Evolutionary conservation across 2,329 filamentous ascomycete genomes (phyloP).

Genomic region (Alternaria triticimaculans): DNA sequence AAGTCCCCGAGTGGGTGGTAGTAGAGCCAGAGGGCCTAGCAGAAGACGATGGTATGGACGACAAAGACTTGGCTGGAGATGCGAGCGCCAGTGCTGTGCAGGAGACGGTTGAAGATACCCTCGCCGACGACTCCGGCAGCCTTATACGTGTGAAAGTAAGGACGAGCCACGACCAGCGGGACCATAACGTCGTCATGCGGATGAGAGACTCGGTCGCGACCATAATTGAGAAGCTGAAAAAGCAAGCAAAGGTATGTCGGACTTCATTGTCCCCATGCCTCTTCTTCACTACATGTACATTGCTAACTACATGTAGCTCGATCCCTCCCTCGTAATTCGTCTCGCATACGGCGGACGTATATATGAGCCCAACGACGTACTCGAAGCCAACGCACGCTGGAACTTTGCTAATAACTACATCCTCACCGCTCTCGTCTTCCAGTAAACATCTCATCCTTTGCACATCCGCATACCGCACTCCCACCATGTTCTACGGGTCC

Average conservation of each 20-base stretch:
- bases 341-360: constrained; percentile 84
- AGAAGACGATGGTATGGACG: constrained; percentile 25
- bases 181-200: constrained; percentile 46
- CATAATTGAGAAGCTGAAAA: constrained; percentile 67
- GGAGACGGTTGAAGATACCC: constrained; percentile 39
- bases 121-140: constrained; percentile 27
- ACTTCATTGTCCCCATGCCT: neutral
- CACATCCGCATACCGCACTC: neutral
- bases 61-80: constrained; percentile 21
- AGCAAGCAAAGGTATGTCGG: constrained; percentile 66
- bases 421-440: constrained; percentile 17
- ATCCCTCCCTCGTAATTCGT: constrained; percentile 65
- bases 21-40: constrained; percentile 52
- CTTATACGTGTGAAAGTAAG: constrained; percentile 44
- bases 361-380: constrained; percentile 70
- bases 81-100: neutral
- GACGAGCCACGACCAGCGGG: constrained; percentile 48
- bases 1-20: constrained; percentile 54
- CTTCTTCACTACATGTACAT: neutral
- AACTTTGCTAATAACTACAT: constrained; percentile 56
- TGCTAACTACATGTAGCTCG: constrained; percentile 53
- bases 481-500: neutral
- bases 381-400: constrained; percentile 74
- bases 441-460: neutral
- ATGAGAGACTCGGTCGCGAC: constrained; percentile 64